phyloP scores from a whole-genome alignment of 129 eudicot genomes.

The Pulicaria dysenterica region DNA sequence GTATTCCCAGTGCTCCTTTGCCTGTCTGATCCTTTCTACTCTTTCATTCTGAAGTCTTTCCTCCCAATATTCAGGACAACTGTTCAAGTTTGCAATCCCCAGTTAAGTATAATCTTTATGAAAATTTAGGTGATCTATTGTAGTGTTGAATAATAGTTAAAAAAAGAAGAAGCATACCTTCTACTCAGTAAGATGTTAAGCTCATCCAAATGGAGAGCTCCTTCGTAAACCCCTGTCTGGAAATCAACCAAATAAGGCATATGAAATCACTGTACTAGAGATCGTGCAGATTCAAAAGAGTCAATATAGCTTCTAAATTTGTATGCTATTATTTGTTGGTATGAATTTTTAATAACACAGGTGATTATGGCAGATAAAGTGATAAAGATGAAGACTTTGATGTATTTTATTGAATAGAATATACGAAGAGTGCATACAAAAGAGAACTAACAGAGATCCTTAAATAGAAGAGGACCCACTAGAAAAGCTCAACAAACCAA shows the following conservation, averaged over 20 bases:
- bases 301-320: neutral
- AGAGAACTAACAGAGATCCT: too few relatives aligned
- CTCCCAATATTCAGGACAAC: slow-evolving; percentile 82
- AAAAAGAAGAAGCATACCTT: slow-evolving; percentile 61
- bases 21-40: slow-evolving; percentile 64
- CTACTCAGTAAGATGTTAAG: slow-evolving; percentile 74
- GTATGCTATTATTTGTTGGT: neutral
- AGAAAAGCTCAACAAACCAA: too few relatives aligned
- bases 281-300: neutral
- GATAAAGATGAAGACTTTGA: too few relatives aligned
- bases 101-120: neutral
- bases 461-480: too few relatives aligned
- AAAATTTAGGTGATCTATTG: neutral
- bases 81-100: slow-evolving; percentile 31
- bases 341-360: too few relatives aligned
- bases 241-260: slow-evolving; percentile 20
- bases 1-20: slow-evolving; percentile 85
- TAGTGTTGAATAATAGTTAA: neutral
- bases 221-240: slow-evolving; percentile 76
- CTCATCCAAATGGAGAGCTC: slow-evolving; percentile 87
- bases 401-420: too few relatives aligned
- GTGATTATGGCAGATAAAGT: too few relatives aligned
- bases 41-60: slow-evolving; percentile 75
- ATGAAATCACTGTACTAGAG: neutral
- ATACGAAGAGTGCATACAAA: too few relatives aligned